Base-by-base conservation (phyloP, 1,284 basidiomycete species). In the Xanthoconium separans region DNA sequence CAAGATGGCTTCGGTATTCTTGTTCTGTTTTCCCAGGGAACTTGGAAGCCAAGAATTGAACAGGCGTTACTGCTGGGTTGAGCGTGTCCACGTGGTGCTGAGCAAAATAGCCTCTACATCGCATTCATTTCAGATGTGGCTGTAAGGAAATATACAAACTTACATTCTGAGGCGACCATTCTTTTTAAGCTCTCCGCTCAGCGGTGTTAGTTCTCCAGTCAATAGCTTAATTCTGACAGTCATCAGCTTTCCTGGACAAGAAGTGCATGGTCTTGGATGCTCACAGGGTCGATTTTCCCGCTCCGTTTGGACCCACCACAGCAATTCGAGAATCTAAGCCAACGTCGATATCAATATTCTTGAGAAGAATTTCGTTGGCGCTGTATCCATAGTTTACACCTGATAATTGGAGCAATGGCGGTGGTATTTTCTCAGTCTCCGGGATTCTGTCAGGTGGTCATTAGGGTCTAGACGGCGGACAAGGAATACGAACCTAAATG, bases 31-130 rank as follows among this genome's bases (percentile, higher is more conserved):
- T 91, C 2, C 97, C 97, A 0, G 97, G 97, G 77, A 92, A 98
- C 65, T 85, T 91, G 40, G 86, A 84, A 18, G 93, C 91, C 30
- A 99, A 77, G 78, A 98, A 98, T 62, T 92, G 89, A 9, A 99
- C 97, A 0, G 95, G 91, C 13, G 86, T 89, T 80, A 96, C 83
- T 5, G 80, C 82, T 0, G 94, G 85, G 54, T 89, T 84, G 54
- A 99, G 82, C 48, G 91, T 90, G 71, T 99, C 97, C 50, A 99
- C 90, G 70, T 99, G 97, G 72, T 99, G 97, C 69, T 99, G 97
- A 15, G 95, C 92, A 71, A 98, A 98, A 77, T 98, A 96, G 31
- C 89, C 91, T 56, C 85, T 91, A 65, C 27, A 29, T 16, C 8
- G 44, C 24, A 49, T 27, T 43, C 7, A 52, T 49, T 43, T 39